Conservation (phyloP, 2,329 filamentous ascomycete species). For the Talaromyces sp. region DNA sequence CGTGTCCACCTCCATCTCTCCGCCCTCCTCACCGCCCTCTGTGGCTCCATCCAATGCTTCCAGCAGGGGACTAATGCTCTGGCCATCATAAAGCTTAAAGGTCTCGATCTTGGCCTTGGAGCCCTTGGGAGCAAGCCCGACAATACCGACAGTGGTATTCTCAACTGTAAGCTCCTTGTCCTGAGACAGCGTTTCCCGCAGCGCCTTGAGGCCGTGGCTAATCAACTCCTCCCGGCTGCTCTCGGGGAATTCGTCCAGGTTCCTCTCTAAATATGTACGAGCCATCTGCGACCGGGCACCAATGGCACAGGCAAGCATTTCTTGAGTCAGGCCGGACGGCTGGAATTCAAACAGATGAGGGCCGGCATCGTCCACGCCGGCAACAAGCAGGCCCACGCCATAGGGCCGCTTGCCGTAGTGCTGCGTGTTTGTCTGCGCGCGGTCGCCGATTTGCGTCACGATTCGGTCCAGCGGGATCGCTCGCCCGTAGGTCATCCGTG, state of each 20-base stretch:
- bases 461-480: slow-evolving; percentile 86
- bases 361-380: slow-evolving; percentile 87
- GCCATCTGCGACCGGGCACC: slow-evolving; percentile 97
- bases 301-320: slow-evolving; percentile 95
- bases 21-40: slow-evolving; percentile 34
- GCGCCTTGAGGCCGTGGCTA: slow-evolving; percentile 78
- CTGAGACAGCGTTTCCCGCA: slow-evolving; percentile 94
- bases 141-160: slow-evolving; percentile 88
- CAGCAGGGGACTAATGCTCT: slow-evolving; percentile 79
- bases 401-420: slow-evolving; percentile 95
- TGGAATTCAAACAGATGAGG: slow-evolving; percentile 99
- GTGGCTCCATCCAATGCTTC: slow-evolving; percentile 57
- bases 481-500: slow-evolving; percentile 92
- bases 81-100: slow-evolving; percentile 87
- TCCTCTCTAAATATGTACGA: slow-evolving; percentile 89
- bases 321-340: slow-evolving; percentile 89
- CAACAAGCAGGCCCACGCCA: slow-evolving; percentile 86
- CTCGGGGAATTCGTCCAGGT: slow-evolving; percentile 75
- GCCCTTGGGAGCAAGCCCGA: slow-evolving; percentile 55
- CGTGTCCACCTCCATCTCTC: slow-evolving; percentile 55
- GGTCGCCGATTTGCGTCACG: slow-evolving; percentile 87
- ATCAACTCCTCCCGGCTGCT: slow-evolving; percentile 80
- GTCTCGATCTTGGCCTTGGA: slow-evolving; percentile 60
- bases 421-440: slow-evolving; percentile 96
- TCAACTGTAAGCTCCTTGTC: slow-evolving; percentile 97